Evolutionary conservation across 129 eudicot genomes (phyloP).

Genomic region (Escallonia rubra): DNA sequence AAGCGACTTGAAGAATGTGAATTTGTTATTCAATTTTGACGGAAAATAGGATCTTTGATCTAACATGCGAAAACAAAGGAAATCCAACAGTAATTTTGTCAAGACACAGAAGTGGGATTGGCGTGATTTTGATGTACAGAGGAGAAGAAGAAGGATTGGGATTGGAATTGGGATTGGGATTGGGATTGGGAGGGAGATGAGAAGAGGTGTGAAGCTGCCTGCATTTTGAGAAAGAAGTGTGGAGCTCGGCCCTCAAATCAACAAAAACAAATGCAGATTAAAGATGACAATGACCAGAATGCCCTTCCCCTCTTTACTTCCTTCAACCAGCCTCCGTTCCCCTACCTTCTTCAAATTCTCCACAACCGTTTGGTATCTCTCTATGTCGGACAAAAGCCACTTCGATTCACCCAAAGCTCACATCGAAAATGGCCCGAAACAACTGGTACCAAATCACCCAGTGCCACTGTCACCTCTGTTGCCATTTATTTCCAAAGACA

Average conservation of each 20-base stretch:
- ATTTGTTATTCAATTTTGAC: no score
- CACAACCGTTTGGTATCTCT: neutral
- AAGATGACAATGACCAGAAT: no score
- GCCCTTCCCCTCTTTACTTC: no score
- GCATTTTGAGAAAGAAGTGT: constrained; percentile 3
- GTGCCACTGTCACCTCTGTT: constrained; percentile 85
- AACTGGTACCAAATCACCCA: constrained; percentile 39
- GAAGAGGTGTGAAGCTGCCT: constrained; percentile 1
- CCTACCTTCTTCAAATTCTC: no score
- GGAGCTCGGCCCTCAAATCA: no score
- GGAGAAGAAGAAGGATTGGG: neutral
- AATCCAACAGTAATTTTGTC: constrained; percentile 24
- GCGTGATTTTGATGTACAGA: constrained; percentile 12
- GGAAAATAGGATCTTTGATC: constrained; percentile 15
- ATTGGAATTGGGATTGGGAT: neutral
- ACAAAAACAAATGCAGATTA: no score
- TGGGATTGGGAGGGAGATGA: constrained; percentile 19
- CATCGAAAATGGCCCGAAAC: constrained; percentile 17
- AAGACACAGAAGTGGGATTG: constrained; percentile 23
- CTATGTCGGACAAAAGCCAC: constrained; percentile 43
- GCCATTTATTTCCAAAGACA: constrained; percentile 70
- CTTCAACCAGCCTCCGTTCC: no score
- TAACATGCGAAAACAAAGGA: constrained; percentile 11
- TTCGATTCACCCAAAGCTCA: constrained; percentile 19
- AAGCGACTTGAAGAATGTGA: no score